Conservation (phyloP, 257 asterid species). For the Apocynum venetum region DNA sequence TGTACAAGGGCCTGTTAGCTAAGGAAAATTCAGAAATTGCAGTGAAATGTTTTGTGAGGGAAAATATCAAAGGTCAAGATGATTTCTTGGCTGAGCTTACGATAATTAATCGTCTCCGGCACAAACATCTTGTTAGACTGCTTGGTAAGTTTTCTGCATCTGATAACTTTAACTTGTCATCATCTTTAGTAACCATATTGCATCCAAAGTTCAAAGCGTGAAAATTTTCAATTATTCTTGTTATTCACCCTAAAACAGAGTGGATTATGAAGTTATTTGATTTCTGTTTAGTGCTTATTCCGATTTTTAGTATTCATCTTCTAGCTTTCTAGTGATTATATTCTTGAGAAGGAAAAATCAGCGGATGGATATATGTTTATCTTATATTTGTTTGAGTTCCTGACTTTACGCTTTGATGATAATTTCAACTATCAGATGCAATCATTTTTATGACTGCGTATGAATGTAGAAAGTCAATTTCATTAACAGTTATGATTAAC, state of each 20-base stretch:
- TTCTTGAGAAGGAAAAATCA: background rate
- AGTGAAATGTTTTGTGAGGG: constrained; percentile 40
- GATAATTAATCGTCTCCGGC: constrained; percentile 84
- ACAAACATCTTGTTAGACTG: constrained; percentile 76
- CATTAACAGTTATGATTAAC: too few relatives aligned
- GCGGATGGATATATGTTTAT: background rate
- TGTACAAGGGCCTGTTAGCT: background rate
- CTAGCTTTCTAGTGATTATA: background rate
- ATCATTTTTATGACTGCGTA: background rate
- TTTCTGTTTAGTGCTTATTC: background rate
- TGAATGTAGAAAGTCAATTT: too few relatives aligned
- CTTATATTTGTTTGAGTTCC: background rate
- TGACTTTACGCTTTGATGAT: background rate
- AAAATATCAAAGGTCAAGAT: constrained; percentile 68
- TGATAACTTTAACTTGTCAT: background rate
- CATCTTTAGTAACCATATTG: background rate
- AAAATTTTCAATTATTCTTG: constrained; percentile 14
- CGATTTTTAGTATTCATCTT: background rate
- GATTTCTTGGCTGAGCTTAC: constrained; percentile 95
- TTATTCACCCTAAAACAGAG: constrained; percentile 9
- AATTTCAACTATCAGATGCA: background rate
- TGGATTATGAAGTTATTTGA: background rate
- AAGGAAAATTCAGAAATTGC: constrained; percentile 10
- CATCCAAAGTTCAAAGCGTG: background rate
- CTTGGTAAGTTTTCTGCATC: constrained; percentile 44